Evolutionary conservation across 306 rosid species (phyloP), one percentile per base, ranked within the genome.

Genomic region (Cyamopsis tetragonoloba): DNA sequence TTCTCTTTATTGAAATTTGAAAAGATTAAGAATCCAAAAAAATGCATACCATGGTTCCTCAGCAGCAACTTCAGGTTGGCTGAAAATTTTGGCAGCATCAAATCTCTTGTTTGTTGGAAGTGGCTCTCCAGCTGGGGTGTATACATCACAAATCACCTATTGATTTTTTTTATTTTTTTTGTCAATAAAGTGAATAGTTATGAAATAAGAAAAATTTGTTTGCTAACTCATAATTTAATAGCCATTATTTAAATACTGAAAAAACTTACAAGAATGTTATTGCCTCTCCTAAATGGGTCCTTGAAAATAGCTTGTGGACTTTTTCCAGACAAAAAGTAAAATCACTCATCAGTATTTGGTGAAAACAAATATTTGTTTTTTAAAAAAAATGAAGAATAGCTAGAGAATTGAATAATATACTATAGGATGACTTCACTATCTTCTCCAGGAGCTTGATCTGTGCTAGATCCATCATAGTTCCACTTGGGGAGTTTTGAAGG

Each of bases 391-490:
- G 12, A 8, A 41, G 5, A 30, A 15, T 6, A 24, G 1, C 4
- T 56, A 46, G 5, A 15, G 57, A 56, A 5, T 17, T 13, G 5
- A 49, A 73, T 35, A 76, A 71, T 84, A 71, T 84, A 86, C 92
- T 77, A 79, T 71, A 86, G 61, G 47, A 86, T 86, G 62, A 84
- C 84, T 86, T 86, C 92, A 77, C 89, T 86, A 59, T 86, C 92
- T 31, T 84, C 66, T 12, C 92, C 92, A 14, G 83, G 85, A 64
- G 92, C 92, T 74, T 86, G 92, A 20, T 85, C 68, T 58, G 92
- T 86, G 80, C 92, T 86, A 23, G 92, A 86, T 0, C 92, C 92
- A 65, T 84, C 89, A 19, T 76, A 84, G 77, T 84, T 84, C 89
- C 86, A 84, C 58, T 81, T 81, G 30, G 92, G 92, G 59, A 86